These are phyloP conservation scores for Pseudopithomyces maydicus DNA, from an alignment of 2,329 filamentous ascomycete species.

Conservation along the genomic window DNA sequence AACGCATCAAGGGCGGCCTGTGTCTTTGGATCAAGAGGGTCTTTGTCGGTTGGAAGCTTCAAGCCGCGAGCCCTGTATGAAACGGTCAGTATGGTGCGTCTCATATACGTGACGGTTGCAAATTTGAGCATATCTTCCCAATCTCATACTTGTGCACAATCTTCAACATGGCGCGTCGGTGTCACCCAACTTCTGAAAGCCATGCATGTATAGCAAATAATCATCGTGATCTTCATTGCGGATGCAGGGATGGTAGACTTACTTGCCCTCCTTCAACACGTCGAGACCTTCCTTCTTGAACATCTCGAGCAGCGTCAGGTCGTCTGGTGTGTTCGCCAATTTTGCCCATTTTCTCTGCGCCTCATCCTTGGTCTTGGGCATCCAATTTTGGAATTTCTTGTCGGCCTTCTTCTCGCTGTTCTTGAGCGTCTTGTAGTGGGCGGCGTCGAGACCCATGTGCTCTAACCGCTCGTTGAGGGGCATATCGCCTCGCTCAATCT, in stretches of 20 bases:
- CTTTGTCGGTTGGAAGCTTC: slow-evolving; percentile 35
- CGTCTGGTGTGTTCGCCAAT: slow-evolving; percentile 36
- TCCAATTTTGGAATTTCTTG: slow-evolving; percentile 23
- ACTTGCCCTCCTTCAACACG: slow-evolving; percentile 44
- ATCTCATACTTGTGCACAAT: slow-evolving; percentile 6
- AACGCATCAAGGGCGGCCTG: slow-evolving; percentile 37
- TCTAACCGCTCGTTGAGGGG: slow-evolving; percentile 31
- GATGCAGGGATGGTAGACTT: slow-evolving; percentile 7
- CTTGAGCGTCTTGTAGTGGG: slow-evolving; percentile 33
- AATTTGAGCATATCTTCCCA: background rate
- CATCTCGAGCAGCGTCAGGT: slow-evolving; percentile 33
- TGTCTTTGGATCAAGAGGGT: slow-evolving; percentile 34
- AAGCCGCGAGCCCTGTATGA: slow-evolving; percentile 35
- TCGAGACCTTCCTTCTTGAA: slow-evolving; percentile 41
- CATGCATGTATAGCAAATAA: slow-evolving; percentile 7
- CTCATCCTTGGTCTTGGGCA: slow-evolving; percentile 38
- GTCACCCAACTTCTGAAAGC: slow-evolving; percentile 4
- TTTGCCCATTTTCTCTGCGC: slow-evolving; percentile 35
- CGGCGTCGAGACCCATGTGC: slow-evolving; percentile 32
- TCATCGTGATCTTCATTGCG: background rate
- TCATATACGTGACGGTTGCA: background rate
- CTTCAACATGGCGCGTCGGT: slow-evolving; percentile 11
- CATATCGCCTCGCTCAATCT: slow-evolving; percentile 28
- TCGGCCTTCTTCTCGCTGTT: slow-evolving; percentile 30
- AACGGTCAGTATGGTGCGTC: background rate